Conservation (phyloP, 495 filamentous ascomycete species). For the Apodospora peruviana region DNA sequence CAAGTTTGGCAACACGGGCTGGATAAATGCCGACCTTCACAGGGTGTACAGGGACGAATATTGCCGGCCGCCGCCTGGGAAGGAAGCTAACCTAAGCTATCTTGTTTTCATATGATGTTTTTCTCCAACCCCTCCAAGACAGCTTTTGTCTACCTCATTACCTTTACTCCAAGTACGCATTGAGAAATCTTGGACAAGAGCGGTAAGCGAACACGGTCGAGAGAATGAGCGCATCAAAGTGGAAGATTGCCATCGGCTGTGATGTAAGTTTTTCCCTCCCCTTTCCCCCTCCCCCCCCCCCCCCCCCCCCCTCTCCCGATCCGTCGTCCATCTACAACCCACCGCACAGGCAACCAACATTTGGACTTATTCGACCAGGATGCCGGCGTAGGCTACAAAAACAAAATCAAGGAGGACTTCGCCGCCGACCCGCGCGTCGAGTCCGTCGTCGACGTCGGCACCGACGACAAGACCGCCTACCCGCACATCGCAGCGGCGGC, state of each 20-base stretch:
- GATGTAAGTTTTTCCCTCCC: conserved; percentile 34
- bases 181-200: conserved; percentile 5
- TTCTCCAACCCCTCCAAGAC: too few species aligned
- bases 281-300: not conserved
- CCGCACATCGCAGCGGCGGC: conserved; percentile 73
- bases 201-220: not conserved
- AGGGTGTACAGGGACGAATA: too few species aligned
- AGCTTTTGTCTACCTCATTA: conserved; percentile 8
- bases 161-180: not conserved
- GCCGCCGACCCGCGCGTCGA: conserved; percentile 60
- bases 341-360: conserved; percentile 7
- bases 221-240: conserved; percentile 34
- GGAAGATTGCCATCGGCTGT: conserved; percentile 43
- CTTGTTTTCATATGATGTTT: too few species aligned
- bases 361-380: conserved; percentile 39
- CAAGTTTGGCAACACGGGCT: conserved; percentile 24
- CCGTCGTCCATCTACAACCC: too few species aligned
- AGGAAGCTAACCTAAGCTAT: too few species aligned
- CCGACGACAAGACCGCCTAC: conserved; percentile 75
- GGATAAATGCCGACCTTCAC: conserved; percentile 26
- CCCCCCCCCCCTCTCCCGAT: too few species aligned
- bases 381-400: conserved; percentile 74
- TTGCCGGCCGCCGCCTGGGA: too few species aligned
- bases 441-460: conserved; percentile 62
- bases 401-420: conserved; percentile 69